Conservation (phyloP, 768 basidiomycete genomes). For the Kwoniella mangroviensis region DNA sequence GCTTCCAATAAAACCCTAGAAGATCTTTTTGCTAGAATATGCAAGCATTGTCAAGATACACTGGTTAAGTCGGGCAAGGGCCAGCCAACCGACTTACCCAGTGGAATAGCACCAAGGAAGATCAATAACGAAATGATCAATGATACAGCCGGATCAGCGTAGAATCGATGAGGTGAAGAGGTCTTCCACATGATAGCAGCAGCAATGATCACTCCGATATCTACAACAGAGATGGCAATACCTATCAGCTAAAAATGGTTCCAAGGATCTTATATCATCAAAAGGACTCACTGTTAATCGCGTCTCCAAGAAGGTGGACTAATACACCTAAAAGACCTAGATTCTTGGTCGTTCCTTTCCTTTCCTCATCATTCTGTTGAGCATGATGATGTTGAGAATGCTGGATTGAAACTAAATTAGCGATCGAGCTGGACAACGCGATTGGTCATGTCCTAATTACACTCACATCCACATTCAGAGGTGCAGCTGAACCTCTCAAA, state of each 20-base stretch:
- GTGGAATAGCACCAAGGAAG: conserved; percentile 64
- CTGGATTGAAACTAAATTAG: conserved; percentile 60
- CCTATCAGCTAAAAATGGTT: too few relatives aligned
- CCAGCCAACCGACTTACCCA: conserved; percentile 59
- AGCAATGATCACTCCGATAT: conserved; percentile 65
- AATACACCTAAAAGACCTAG: conserved; percentile 63
- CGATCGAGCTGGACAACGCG: background rate
- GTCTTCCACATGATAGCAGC: conserved; percentile 64
- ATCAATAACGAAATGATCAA: conserved; percentile 64
- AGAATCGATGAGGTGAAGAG: conserved; percentile 62
- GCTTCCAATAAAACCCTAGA: conserved; percentile 65
- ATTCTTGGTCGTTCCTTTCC: conserved; percentile 57
- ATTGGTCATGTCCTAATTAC: background rate
- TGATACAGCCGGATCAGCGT: conserved; percentile 65
- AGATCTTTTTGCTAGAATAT: conserved; percentile 59
- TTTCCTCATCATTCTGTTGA: conserved; percentile 39
- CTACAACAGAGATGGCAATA: conserved; percentile 45
- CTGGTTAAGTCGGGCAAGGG: too few relatives aligned
- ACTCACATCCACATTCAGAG: conserved; percentile 60
- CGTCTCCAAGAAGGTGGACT: conserved; percentile 65
- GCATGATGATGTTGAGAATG: conserved; percentile 64
- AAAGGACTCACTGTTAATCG: conserved; percentile 63
- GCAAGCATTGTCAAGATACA: background rate
- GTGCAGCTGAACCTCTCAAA: conserved; percentile 14
- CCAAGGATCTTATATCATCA: too few relatives aligned